Conservation (phyloP, 2,329 filamentous ascomycete genomes). For the Cladorrhinum sp. region DNA sequence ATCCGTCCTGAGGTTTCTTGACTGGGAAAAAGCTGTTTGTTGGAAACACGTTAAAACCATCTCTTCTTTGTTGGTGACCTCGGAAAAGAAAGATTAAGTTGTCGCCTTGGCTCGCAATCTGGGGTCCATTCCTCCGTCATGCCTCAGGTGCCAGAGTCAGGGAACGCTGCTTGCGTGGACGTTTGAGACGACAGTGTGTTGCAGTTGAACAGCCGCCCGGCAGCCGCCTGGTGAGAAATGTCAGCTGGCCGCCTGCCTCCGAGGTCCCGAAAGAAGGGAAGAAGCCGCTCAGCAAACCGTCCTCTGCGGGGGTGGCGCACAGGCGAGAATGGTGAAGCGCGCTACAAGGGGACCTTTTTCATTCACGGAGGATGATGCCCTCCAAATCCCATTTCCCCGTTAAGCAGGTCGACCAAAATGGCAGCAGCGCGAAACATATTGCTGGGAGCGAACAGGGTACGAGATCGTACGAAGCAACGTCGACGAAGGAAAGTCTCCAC, state of each 20-base stretch:
- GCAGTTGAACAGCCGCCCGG: background rate
- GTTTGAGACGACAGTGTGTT: background rate
- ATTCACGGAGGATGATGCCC: background rate
- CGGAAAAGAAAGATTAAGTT: background rate
- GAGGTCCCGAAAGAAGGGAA: conserved; percentile 6
- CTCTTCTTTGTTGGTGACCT: background rate
- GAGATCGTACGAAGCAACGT: background rate
- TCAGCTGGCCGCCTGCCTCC: background rate
- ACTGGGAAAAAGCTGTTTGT: conserved; percentile 1
- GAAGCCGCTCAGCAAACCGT: background rate
- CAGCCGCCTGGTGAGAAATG: background rate
- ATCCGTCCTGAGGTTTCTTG: conserved; percentile 4
- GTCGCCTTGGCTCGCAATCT: background rate
- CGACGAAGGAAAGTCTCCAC: background rate
- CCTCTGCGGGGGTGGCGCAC: conserved; percentile 7
- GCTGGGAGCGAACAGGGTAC: background rate
- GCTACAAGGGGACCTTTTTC: background rate
- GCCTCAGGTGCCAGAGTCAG: background rate
- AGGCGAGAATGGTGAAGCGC: conserved; percentile 5
- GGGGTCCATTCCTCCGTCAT: too few relatives aligned
- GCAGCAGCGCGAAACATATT: background rate
- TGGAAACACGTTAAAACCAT: background rate
- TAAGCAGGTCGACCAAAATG: background rate
- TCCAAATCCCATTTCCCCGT: background rate
- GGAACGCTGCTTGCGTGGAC: background rate